Base-by-base conservation (phyloP, 2,329 filamentous ascomycete genomes). In the Penicillium aurantiogriseum region DNA sequence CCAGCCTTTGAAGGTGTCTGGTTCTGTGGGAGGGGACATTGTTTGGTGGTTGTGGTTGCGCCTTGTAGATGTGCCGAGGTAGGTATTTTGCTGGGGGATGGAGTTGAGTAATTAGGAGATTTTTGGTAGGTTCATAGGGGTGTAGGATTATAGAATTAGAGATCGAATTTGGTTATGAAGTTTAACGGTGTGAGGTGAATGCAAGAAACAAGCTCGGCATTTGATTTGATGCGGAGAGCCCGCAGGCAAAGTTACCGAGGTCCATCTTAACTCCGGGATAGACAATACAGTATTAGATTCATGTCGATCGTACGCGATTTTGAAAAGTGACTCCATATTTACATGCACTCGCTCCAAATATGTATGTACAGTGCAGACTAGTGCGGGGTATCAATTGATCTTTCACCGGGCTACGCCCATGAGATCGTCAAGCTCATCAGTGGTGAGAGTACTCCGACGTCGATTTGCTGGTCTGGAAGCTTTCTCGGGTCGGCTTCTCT, bases 371-470 rank as follows among this genome's bases (percentile, higher is more conserved):
- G 36, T 59, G 57, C 40, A 46, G 50, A 44, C n/a, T 60, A 55
- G 59, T 21, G 54, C 39, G 53, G 44, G 45, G 56, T 59, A 59
- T 54, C 60, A 54, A 60, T 53, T 64, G 49, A 63, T 52, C 29
- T 52, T 52, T 52, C 62, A 62, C 43, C 63, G 62, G 54, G 57
- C 58, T 39, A 68, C 66, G 17, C 73, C 70, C 69, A 77, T 69
- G 53, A 77, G 63, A 56, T 74, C 72, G 19, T 75, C 77, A 44
- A 79, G 65, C 61, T 80, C 77, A 48, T 77, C 74, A 42, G 67
- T 74, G n/a, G 74, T 78, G 25, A 80, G 66, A 29, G 77, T 79
- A 55, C 77, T 80, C 45, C 77, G 70, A 57, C 77, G 70, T 44
- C 71, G 69, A 35, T 67, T 70, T 23, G 67, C 65, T 45, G 68